Evolutionary conservation across 1,284 basidiomycete species (phyloP).

Genomic region (Microbotryum lychnidis-dioicae): DNA sequence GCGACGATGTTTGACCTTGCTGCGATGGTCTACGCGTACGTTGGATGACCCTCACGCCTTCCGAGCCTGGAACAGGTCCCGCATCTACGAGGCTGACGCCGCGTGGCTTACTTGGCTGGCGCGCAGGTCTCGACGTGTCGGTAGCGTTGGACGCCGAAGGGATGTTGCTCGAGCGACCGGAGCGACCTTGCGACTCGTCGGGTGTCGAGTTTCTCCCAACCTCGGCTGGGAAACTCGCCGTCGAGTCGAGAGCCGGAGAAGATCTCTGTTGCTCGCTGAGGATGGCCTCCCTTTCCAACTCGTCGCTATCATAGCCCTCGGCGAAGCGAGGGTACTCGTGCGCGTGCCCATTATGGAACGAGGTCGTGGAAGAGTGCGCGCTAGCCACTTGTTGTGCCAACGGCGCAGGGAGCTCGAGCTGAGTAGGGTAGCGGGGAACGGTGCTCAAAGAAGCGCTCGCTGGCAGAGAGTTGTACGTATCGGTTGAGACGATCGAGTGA

Average conservation of each 20-base stretch:
- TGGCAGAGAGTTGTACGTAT: conserved; percentile 13
- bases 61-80: conserved; percentile 66
- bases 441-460: neutral
- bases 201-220: neutral
- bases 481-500: conserved; percentile 20
- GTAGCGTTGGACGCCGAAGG: conserved; percentile 25
- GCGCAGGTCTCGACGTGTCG: conserved; percentile 29
- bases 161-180: conserved; percentile 32
- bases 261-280: conserved; percentile 6
- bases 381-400: conserved; percentile 17
- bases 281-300: conserved; percentile 22
- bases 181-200: neutral
- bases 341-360: conserved; percentile 6
- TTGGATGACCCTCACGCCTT: conserved; percentile 43
- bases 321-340: conserved; percentile 22
- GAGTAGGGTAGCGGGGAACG: conserved; percentile 10
- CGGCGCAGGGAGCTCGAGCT: conserved; percentile 30
- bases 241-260: neutral
- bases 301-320: conserved; percentile 12
- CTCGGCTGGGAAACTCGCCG: neutral
- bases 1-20: neutral
- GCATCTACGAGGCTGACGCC: conserved; percentile 67
- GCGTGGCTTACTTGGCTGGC: conserved; percentile 38
- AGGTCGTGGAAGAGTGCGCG: conserved; percentile 5
- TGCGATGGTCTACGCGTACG: conserved; percentile 5